These are phyloP conservation scores for Phialophora verrucosa DNA, from an alignment of 2,329 filamentous ascomycete genomes.

Conservation along the genomic window DNA sequence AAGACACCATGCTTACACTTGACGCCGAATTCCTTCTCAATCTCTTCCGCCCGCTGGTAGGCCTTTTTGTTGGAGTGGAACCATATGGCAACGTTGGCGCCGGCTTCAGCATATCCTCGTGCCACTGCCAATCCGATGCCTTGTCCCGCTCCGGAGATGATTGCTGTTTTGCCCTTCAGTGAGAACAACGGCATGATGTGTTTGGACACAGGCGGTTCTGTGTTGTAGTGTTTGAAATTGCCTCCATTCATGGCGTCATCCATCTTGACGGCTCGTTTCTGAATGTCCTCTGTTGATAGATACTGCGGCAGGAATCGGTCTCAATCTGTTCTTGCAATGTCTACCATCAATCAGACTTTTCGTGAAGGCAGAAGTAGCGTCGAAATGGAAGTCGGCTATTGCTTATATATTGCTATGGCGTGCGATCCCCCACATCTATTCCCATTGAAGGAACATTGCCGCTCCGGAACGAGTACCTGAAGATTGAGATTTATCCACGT, in stretches of 20 bases:
- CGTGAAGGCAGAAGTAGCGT: background rate
- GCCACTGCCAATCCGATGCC: constrained; percentile 71
- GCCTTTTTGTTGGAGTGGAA: constrained; percentile 69
- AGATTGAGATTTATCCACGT: background rate
- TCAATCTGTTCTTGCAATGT: background rate
- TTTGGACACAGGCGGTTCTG: constrained; percentile 53
- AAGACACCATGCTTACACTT: background rate
- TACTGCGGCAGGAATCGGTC: background rate
- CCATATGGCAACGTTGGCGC: constrained; percentile 74
- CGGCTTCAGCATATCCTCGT: constrained; percentile 69
- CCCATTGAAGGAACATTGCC: constrained; percentile 17
- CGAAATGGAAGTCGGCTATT: background rate
- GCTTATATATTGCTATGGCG: constrained; percentile 3
- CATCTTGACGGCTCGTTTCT: constrained; percentile 41
- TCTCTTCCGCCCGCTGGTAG: constrained; percentile 2
- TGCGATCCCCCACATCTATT: constrained; percentile 11
- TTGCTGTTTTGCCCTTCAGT: constrained; percentile 71
- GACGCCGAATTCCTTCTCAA: constrained; percentile 10
- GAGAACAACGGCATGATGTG: constrained; percentile 70
- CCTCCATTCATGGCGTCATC: constrained; percentile 49
- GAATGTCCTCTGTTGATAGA: too few species aligned
- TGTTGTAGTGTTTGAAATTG: constrained; percentile 65
- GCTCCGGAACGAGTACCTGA: background rate
- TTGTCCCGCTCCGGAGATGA: constrained; percentile 71
- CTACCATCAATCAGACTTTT: background rate